Conservation (phyloP, 75 land plant genomes). For the Pinus albicaulis region DNA sequence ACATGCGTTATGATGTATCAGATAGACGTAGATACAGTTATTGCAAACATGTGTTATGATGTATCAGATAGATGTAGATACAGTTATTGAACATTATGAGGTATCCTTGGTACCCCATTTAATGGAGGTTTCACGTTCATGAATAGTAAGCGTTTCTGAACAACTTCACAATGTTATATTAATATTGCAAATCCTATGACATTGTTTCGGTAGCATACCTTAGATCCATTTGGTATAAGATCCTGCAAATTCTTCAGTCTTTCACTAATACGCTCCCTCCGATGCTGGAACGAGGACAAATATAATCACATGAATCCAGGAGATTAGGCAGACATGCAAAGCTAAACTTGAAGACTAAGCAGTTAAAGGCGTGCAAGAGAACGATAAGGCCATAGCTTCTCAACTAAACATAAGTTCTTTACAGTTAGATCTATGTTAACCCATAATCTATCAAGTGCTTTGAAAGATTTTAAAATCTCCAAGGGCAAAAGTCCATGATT, state of each 20-base stretch:
- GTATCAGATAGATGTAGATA: too few species aligned
- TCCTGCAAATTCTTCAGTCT: slow-evolving; percentile 81
- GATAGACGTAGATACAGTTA: too few species aligned
- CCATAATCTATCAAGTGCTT: too few species aligned
- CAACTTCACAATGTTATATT: neutral
- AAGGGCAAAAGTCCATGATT: too few species aligned
- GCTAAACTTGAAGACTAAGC: too few species aligned
- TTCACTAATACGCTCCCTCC: slow-evolving; percentile 85
- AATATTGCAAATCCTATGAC: neutral
- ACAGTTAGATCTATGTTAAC: too few species aligned
- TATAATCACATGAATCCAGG: neutral
- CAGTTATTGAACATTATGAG: too few species aligned
- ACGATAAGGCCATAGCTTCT: neutral
- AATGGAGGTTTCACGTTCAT: neutral
- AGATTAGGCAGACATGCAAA: too few species aligned
- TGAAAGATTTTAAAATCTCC: too few species aligned
- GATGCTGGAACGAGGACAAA: slow-evolving; percentile 43
- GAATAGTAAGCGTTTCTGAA: neutral
- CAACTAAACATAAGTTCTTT: too few species aligned
- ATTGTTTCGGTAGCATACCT: slow-evolving; percentile 31
- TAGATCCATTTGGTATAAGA: slow-evolving; percentile 86
- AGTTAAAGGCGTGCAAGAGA: too few species aligned
- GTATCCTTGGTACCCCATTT: neutral
- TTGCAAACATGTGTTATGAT: neutral
- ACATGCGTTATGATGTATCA: too few species aligned